Base-by-base conservation (phyloP, 73 alveolate species). In the Breviolum minutum region DNA sequence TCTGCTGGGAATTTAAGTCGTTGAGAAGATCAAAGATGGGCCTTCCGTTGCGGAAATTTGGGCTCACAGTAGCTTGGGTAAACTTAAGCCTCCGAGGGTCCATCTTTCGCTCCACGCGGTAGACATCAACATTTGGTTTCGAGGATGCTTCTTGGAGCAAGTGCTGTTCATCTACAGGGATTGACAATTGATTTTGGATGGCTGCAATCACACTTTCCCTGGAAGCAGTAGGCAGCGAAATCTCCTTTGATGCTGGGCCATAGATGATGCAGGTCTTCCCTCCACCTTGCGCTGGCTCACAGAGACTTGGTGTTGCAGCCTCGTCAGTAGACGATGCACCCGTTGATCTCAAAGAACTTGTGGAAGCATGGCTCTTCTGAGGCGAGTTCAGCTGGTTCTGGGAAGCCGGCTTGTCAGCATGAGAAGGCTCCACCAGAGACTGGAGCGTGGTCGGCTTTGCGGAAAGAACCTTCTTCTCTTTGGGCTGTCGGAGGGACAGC, bases 51-150 rank as follows among this genome's bases (percentile, higher is more conserved):
- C 96, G 86, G 63, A 90, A 90, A 7, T n/a, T 30, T 48, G 96
- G 87, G 62, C 82, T 90, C 87, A 90, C 26, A 73, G 76, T 70
- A 63, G 16, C 29, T 26, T 90, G 96, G 0, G 96, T 69, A 74
- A 90, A 90, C 16, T 87, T 13, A 32, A 90, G 30, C 73, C 40
- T 70, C n/a, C 96, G 83, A 9, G 96, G 96, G 32, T 90, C 96
- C 96, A 90, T 90, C 87, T 90, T 90, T 71, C 68, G 96, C 96
- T 90, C 96, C 87, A 90, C 77, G 48, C 96, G 96, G 87, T 64
- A 90, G 80, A 90, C 69, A 63, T 40, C 87, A 5, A 74, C 64
- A 11, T 54, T 80, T 60, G 96, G 74, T 74, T 64, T 30, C 8
- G 84, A 10, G n/a, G 95, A 63, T 19, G 96, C 40, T 74, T 90